Evolutionary conservation across 31 red algal genomes (phyloP).

Genomic region (Bonnemaisonia californica): DNA sequence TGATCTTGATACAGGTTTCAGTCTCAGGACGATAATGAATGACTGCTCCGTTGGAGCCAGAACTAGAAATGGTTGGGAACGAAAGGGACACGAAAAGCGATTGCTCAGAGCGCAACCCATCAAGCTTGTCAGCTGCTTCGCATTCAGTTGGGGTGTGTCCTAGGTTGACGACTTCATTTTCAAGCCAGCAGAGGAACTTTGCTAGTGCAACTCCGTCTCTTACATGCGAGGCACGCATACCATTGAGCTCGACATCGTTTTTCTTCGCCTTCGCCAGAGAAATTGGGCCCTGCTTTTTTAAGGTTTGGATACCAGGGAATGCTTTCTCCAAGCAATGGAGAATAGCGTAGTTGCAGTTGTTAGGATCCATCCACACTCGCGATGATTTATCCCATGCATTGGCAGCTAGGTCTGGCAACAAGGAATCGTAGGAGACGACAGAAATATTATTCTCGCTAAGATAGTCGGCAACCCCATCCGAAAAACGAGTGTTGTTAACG

Average conservation of each 20-base stretch:
- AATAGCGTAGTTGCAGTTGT: conserved; percentile 70
- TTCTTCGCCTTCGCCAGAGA: conserved; percentile 89
- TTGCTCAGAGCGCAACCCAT: conserved; percentile 68
- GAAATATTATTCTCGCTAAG: conserved; percentile 42
- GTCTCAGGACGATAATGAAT: conserved; percentile 88
- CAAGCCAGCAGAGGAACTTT: conserved; percentile 84
- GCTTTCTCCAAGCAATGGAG: conserved; percentile 38
- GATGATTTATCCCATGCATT: not conserved
- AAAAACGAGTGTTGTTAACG: conserved; percentile 57
- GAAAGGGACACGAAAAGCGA: conserved; percentile 75
- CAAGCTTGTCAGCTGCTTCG: conserved; percentile 72
- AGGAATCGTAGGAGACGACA: conserved; percentile 51
- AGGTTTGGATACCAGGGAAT: not conserved
- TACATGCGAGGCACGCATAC: conserved; percentile 74
- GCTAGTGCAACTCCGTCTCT: conserved; percentile 90
- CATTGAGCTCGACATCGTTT: conserved; percentile 76
- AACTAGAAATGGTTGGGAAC: conserved; percentile 93
- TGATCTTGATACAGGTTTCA: conserved; percentile 46
- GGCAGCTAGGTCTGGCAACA: conserved; percentile 47
- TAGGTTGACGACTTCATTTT: conserved; percentile 56
- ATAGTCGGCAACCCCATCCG: conserved; percentile 37
- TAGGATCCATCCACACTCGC: conserved; percentile 83
- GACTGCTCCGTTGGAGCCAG: conserved; percentile 90
- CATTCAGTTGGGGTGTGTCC: conserved; percentile 31
- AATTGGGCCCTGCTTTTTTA: conserved; percentile 62